Evolutionary conservation across 495 filamentous ascomycete genomes (phyloP).

Genomic region (Tuber borchii): DNA sequence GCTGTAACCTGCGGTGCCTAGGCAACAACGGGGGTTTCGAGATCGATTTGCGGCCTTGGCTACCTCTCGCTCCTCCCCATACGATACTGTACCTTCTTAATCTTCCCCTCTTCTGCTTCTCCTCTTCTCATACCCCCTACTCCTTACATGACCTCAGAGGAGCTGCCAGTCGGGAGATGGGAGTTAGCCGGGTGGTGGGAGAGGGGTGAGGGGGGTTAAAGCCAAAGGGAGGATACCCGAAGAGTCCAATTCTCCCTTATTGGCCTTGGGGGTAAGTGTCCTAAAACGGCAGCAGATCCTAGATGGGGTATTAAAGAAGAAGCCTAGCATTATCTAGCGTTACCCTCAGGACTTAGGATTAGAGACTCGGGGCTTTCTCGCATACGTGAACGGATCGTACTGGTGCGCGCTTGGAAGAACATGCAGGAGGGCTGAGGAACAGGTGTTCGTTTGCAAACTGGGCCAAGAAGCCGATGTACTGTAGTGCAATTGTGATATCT

Average conservation of each 20-base stretch:
- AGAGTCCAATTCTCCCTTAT: not conserved
- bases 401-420: slow-evolving; percentile 36
- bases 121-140: not conserved
- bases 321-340: slow-evolving; percentile 15
- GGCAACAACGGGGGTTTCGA: slow-evolving; percentile 33
- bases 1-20: not conserved
- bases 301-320: slow-evolving; percentile 24
- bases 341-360: not conserved
- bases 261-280: slow-evolving; percentile 1
- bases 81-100: not conserved
- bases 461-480: slow-evolving; percentile 21
- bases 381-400: slow-evolving; percentile 42
- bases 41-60: slow-evolving; percentile 19
- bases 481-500: slow-evolving; percentile 37
- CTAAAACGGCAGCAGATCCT: slow-evolving; percentile 29
- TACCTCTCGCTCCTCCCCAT: not conserved
- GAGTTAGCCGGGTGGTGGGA: not conserved
- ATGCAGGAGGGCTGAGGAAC: slow-evolving; percentile 42
- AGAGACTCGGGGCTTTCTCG: slow-evolving; percentile 17
- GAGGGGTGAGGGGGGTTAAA: not conserved
- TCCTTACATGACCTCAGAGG: not conserved
- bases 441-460: slow-evolving; percentile 42
- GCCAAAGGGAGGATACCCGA: not conserved
- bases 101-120: not conserved
- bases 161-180: not conserved